Base-by-base conservation (phyloP, 768 basidiomycete genomes). In the Fomitopsis pulvina region DNA sequence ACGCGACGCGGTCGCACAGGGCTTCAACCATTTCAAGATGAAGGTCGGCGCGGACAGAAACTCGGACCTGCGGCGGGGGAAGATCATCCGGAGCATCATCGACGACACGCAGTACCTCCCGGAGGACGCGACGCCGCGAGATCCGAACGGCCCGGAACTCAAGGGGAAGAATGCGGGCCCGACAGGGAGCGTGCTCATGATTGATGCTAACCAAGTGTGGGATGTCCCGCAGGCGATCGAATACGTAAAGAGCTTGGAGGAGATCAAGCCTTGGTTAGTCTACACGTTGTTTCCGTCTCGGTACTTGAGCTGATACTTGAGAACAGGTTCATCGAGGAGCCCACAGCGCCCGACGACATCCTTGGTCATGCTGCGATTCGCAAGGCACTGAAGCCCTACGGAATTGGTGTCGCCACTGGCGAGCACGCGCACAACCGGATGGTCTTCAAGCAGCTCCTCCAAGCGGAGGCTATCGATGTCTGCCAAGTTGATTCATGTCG, bases 11-110 rank as follows among this genome's bases (percentile, higher is more conserved):
- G 74, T 98, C 45, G 68, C 76, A 21, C 80, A 78, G 39, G 94
- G 94, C 20, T 98, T 98, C 79, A 95, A 91, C 70, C 93, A 96
- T 71, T 98, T 98, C 80, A 97, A 97, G 71, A 93, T 97, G 85
- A 98, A 97, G 72, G 95, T 98, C 56, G 95, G 95, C 47, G 85
- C 87, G 22, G 76, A 88, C 67, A 73, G 79, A 50, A 78, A 81
- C 32, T 81, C 85, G 63, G 95, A 96, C 68, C 72, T 93, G 45
- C 85, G 92, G 44, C 83, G 94, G 47, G 91, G 92, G 20, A 79
- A 77, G 59, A 76, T 97, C 60, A 94, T 98, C 57, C 83, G 95
- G 50, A 90, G 87, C 41, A 88, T 97, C 68, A 96, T 98, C 64
- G 95, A 98, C 61, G 84, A 97, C 69, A 90, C 92, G 3, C 78